A percentile compares a stretch with the other conserved stretches of the same genome.
phyloP scores from a whole-genome alignment of 805 yeast genomes.

The Myxozyma nipponensis region DNA sequence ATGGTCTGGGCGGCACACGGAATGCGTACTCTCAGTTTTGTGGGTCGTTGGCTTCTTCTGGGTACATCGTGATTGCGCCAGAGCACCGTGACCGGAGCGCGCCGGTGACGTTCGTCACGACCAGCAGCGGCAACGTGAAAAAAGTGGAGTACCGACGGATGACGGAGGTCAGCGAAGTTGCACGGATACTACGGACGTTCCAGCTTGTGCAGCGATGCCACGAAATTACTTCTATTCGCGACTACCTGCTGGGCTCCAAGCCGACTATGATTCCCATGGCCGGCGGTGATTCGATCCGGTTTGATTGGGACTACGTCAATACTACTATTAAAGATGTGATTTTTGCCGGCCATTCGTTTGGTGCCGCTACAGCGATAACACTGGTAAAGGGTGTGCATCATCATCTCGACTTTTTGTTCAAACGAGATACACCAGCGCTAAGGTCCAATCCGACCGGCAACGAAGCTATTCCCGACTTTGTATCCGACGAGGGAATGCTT shows the following conservation, averaged over 20 bases:
- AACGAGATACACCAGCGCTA: slow-evolving; percentile 1
- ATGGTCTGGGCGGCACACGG: slow-evolving; percentile 30
- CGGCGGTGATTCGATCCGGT: slow-evolving; percentile 1
- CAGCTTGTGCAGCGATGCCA: slow-evolving; percentile 26
- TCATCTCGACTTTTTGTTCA: slow-evolving; percentile 10
- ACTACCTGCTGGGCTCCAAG: slow-evolving; percentile 14
- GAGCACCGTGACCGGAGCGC: slow-evolving; percentile 52
- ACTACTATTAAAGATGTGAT: slow-evolving; percentile 14
- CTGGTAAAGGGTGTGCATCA: slow-evolving; percentile 23
- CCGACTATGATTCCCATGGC: slow-evolving; percentile 7
- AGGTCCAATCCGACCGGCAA: slow-evolving; percentile 13
- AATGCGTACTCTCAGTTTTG: slow-evolving; percentile 30
- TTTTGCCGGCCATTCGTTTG: slow-evolving; percentile 30
- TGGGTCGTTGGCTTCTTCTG: slow-evolving; percentile 29
- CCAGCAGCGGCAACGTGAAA: slow-evolving; percentile 58
- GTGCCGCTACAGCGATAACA: slow-evolving; percentile 29
- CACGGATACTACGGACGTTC: slow-evolving; percentile 24
- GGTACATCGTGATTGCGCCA: slow-evolving; percentile 25
- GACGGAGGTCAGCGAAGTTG: slow-evolving; percentile 24
- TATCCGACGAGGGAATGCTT: slow-evolving; percentile 1
- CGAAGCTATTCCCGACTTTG: slow-evolving; percentile 9
- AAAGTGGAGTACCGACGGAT: slow-evolving; percentile 19
- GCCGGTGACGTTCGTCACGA: slow-evolving; percentile 73
- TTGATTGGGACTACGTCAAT: slow-evolving; percentile 20
- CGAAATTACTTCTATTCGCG: slow-evolving; percentile 22